These are phyloP conservation scores for Penicillium thymicola DNA, from an alignment of 2,329 filamentous ascomycete species.

Conservation along the genomic window DNA sequence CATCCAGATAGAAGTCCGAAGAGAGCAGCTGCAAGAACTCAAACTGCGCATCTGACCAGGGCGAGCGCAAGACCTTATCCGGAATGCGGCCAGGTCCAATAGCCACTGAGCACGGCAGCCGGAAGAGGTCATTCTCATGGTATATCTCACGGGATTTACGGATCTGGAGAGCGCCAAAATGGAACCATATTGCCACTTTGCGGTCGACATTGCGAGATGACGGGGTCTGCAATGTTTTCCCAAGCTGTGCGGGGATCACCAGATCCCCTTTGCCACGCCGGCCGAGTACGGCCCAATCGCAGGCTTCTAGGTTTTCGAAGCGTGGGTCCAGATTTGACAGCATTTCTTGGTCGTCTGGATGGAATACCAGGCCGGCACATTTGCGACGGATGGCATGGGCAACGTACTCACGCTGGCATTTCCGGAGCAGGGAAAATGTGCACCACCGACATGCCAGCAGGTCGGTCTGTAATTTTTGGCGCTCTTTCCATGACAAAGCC, in stretches of 20 bases:
- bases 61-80: constrained; percentile 35
- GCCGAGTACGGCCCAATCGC: constrained; percentile 23
- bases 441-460: constrained; percentile 44
- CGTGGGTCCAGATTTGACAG: constrained; percentile 25
- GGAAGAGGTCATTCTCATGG: constrained; percentile 34
- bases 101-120: constrained; percentile 30
- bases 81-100: constrained; percentile 36
- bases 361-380: constrained; percentile 28
- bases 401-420: constrained; percentile 40
- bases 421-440: constrained; percentile 37
- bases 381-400: constrained; percentile 33
- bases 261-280: constrained; percentile 34
- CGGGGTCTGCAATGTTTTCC: neutral
- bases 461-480: constrained; percentile 34
- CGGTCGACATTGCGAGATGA: constrained; percentile 16
- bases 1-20: constrained; percentile 38
- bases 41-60: constrained; percentile 41
- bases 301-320: constrained; percentile 23
- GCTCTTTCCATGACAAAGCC: constrained; percentile 26
- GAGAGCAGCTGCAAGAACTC: constrained; percentile 40
- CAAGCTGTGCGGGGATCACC: constrained; percentile 22
- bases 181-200: constrained; percentile 39
- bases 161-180: constrained; percentile 38
- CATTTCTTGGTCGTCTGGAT: constrained; percentile 19
- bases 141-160: constrained; percentile 26